Evolutionary conservation across 1,139 yeast species (phyloP), one percentile per base, ranked within the genome.

Genomic region (Candida sojae): DNA sequence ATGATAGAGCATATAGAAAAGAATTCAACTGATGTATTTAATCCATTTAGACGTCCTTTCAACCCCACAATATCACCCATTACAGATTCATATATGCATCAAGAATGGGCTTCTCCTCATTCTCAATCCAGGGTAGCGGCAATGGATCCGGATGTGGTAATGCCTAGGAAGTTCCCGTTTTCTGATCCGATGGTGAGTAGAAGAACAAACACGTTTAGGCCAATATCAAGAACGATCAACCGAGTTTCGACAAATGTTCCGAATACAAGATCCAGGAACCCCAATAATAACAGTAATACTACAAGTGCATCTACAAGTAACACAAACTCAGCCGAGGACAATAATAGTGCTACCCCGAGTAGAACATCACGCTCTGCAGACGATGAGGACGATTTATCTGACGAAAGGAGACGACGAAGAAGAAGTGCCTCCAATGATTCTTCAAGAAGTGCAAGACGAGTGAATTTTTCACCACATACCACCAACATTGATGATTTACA

Each of bases 31-130:
- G 73, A 74, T 52, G 67, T 74, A 8, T 74, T 74, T 54, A 64
- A 63, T 44, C 76, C 76, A 4, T 69, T 61, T 38, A 63, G 71
- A 54, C 60, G 75, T 42, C 73, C 77, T 0, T 64, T 62, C 52
- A 68, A 67, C 48, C 73, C 77, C 4, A 37, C 62, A 2, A 62
- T 73, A n/a, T 71, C 77, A 1, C 77, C 80, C 4, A 63, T 74
- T 38, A 72, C 78, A 1, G 79, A 74, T 52, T 63, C 73, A 6
- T 66, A 60, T 47, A 66, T 72, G 61, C 66, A 61, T n/a, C 78
- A 74, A 48, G 61, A 57, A 43, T 71, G 75, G 73, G 70, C 71
- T 6, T 64, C 63, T 9, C 68, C 73, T 2, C 49, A 50, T 10
- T 48, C 56, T 44, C 41, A 44, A 47, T 13, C 42, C 42, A 45